Evolutionary conservation across 2,329 filamentous ascomycete species (phyloP).

Genomic region (Colletotrichum tofieldiae): DNA sequence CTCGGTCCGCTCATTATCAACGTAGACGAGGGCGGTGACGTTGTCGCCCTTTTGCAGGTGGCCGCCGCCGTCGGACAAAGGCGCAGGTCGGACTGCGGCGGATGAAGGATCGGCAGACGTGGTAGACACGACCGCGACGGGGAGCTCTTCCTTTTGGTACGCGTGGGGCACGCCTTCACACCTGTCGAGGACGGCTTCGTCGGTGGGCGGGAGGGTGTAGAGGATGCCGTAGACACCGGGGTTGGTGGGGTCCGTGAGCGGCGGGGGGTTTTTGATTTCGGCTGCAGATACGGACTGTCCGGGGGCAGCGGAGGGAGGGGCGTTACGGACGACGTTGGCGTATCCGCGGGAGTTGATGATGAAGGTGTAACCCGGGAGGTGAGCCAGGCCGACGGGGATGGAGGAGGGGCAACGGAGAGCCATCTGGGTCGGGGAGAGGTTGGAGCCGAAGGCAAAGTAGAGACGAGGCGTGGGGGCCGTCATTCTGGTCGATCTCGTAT

Average conservation of each 20-base stretch:
- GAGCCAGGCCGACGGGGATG: conserved; percentile 69
- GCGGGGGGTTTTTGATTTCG: background rate
- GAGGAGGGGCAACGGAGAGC: conserved; percentile 71
- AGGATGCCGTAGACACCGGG: conserved; percentile 71
- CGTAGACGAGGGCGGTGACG: conserved; percentile 69
- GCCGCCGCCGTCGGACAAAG: background rate
- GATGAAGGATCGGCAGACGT: background rate
- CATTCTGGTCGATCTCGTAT: background rate
- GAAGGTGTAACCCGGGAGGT: conserved; percentile 73
- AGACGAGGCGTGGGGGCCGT: conserved; percentile 45
- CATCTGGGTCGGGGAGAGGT: conserved; percentile 79
- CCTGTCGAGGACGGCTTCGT: conserved; percentile 68
- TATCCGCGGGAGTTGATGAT: conserved; percentile 78
- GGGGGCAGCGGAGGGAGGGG: conserved; percentile 13
- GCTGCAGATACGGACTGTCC: background rate
- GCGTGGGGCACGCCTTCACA: conserved; percentile 76
- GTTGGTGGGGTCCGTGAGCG: conserved; percentile 20
- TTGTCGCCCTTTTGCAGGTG: background rate
- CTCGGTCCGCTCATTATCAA: conserved; percentile 62
- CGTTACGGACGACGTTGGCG: conserved; percentile 73
- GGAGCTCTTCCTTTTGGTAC: conserved; percentile 70
- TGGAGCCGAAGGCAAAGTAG: conserved; percentile 82
- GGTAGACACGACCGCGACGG: conserved; percentile 55
- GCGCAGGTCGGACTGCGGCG: background rate
- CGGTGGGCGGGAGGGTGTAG: conserved; percentile 65